These are phyloP conservation scores for Podospora anserina DNA, from an alignment of 495 filamentous ascomycete species.

Conservation along the genomic window DNA sequence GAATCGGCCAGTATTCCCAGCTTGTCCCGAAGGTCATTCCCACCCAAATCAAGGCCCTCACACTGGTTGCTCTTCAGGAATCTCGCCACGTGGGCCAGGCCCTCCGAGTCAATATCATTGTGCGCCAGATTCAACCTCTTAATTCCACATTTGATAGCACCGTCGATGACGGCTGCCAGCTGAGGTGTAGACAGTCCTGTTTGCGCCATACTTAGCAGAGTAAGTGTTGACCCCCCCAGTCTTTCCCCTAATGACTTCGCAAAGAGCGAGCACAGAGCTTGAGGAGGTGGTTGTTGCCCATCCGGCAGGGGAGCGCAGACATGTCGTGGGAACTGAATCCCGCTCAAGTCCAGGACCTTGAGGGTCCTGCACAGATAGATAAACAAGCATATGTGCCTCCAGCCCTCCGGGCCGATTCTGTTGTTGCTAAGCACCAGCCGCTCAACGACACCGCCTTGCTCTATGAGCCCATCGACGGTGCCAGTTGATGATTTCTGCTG, in stretches of 20 bases:
- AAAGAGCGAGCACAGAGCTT: conserved; percentile 50
- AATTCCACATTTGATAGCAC: conserved; percentile 67
- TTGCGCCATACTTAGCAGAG: conserved; percentile 79
- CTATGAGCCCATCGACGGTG: conserved; percentile 32
- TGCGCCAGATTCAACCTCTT: conserved; percentile 76
- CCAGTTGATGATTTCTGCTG: neutral
- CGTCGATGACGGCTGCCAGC: conserved; percentile 71
- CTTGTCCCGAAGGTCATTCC: conserved; percentile 72
- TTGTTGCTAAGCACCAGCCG: conserved; percentile 89
- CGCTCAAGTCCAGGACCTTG: conserved; percentile 80
- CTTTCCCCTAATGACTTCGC: conserved; percentile 72
- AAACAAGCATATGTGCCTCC: conserved; percentile 88
- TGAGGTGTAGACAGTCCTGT: conserved; percentile 68
- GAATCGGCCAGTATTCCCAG: conserved; percentile 64
- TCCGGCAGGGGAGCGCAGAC: conserved; percentile 3
- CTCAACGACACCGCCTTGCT: conserved; percentile 70
- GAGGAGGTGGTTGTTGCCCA: conserved; percentile 15
- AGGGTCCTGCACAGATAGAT: conserved; percentile 83
- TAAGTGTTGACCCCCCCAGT: conserved; percentile 69
- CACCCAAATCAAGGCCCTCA: conserved; percentile 88
- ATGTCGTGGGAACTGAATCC: conserved; percentile 70
- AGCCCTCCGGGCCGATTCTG: conserved; percentile 80
- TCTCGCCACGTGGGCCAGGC: conserved; percentile 68
- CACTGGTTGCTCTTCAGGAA: conserved; percentile 73
- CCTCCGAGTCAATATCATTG: conserved; percentile 69